Evolutionary conservation across 768 basidiomycete genomes (phyloP), one percentile per base, ranked within the genome.

Genomic region (Mycena haematopus): DNA sequence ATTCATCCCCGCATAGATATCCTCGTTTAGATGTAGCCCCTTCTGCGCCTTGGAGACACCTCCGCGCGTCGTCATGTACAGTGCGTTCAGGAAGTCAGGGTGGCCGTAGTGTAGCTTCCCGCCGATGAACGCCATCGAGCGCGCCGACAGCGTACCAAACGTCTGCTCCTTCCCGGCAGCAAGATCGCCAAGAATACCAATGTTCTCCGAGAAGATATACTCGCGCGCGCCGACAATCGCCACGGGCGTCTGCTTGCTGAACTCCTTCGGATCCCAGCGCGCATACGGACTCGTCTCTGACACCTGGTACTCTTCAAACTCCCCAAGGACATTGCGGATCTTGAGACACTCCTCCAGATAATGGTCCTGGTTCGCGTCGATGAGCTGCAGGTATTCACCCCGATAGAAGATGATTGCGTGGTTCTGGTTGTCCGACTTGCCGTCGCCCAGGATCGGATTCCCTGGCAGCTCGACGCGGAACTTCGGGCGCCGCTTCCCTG

Each of bases 161-260:
- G 97, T 99, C 76, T 99, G 97, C 77, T 99, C 97, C 82, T 99
- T 99, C 21, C 96, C 95, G 63, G 97, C 97, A 40, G 97, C 97
- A 50, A 99, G 85, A 77, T 99, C 97, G 70, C 97, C 97, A 51
- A 99, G 84, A 70, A 99, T 96, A 84, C 97, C 97, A 65, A 99
- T 99, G 73, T 98, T 98, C 80, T 99, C 97, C 54, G 97, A 99
- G 80, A 99, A 99, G 75, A 99, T 98, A 77, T 99, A 99, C 82
- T 99, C 96, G 78, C 97, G 89, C n/a, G 97, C 96, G 76, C 96
- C 97, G 64, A 99, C 92, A 67, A 99, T 99, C 11, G 97, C 96
- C 25, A 99, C 92, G 19, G 97, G 97, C 22, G 92, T 74, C 61
- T 85, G 86, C 74, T 86, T 86, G 73, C 86, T 86, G 83, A 96